Evolutionary conservation across 2,329 filamentous ascomycete genomes (phyloP).

Genomic region (Hypoxylon sp.): DNA sequence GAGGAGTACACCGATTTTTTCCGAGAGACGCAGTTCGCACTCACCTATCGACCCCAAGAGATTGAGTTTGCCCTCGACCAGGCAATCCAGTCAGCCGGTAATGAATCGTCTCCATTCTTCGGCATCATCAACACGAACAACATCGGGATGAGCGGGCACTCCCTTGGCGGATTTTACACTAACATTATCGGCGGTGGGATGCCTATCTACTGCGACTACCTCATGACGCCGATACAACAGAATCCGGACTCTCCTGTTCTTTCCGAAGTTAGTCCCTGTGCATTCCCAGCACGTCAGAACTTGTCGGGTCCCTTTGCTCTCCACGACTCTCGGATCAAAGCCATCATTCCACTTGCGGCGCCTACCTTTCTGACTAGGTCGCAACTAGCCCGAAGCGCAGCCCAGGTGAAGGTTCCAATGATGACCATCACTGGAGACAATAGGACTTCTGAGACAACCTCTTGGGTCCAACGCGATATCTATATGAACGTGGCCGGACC

Average conservation of each 20-base stretch:
- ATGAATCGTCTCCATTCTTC: background rate
- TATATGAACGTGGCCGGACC: conserved; percentile 30
- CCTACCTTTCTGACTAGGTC: conserved; percentile 33
- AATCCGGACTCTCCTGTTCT: background rate
- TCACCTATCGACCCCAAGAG: conserved; percentile 1
- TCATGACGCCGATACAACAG: background rate
- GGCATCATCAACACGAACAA: background rate
- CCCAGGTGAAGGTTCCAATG: conserved; percentile 31
- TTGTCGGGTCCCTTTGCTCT: conserved; percentile 18
- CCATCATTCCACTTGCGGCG: conserved; percentile 37
- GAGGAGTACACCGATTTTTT: conserved; percentile 3
- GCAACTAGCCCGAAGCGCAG: conserved; percentile 37
- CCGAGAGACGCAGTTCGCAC: background rate
- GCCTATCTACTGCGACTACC: conserved; percentile 3
- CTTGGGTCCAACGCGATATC: conserved; percentile 7
- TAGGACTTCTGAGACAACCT: conserved; percentile 5
- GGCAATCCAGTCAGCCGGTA: background rate
- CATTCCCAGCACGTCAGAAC: conserved; percentile 1
- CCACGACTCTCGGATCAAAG: conserved; percentile 37
- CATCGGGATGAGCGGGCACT: background rate
- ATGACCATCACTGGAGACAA: conserved; percentile 42
- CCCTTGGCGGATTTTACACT: background rate
- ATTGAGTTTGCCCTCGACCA: background rate
- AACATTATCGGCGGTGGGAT: background rate
- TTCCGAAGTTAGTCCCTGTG: background rate